Evolutionary conservation across 2,329 filamentous ascomycete genomes (phyloP).

Genomic region (Hypoxylon sp.): DNA sequence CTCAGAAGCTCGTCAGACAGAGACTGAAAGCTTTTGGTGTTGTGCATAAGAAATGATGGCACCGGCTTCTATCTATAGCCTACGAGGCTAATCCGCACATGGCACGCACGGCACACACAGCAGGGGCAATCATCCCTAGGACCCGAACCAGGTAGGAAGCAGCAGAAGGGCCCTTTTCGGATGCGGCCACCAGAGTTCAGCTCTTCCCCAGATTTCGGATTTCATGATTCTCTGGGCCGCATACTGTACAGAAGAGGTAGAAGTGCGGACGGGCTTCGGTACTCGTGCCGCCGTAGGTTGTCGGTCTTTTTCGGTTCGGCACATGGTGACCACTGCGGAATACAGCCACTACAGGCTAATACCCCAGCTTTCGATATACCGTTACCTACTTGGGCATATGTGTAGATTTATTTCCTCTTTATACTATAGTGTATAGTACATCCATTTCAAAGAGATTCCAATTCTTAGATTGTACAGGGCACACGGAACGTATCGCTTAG

Average conservation of each 20-base stretch:
- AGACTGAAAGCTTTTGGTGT: too few species aligned
- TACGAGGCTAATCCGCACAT: too few species aligned
- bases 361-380: conserved; percentile 29
- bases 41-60: too few species aligned
- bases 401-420: conserved; percentile 1
- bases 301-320: conserved; percentile 20
- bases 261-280: conserved; percentile 23
- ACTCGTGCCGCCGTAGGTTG: conserved; percentile 26
- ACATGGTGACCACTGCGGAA: too few species aligned
- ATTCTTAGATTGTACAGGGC: conserved; percentile 13
- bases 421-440: too few species aligned
- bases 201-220: conserved; percentile 29
- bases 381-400: conserved; percentile 19
- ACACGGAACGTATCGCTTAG: conserved; percentile 8
- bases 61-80: too few species aligned
- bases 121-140: too few species aligned
- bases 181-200: conserved; percentile 11
- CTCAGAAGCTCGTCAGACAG: too few species aligned
- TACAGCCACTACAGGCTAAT: conserved; percentile 36
- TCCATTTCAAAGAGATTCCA: too few species aligned
- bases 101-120: too few species aligned
- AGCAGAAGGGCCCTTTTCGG: not conserved
- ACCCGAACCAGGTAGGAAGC: too few species aligned
- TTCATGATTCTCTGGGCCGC: not conserved
- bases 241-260: not conserved